Evolutionary conservation across 2,329 filamentous ascomycete species (phyloP).

Genomic region (Emergomyces pasteurianus): DNA sequence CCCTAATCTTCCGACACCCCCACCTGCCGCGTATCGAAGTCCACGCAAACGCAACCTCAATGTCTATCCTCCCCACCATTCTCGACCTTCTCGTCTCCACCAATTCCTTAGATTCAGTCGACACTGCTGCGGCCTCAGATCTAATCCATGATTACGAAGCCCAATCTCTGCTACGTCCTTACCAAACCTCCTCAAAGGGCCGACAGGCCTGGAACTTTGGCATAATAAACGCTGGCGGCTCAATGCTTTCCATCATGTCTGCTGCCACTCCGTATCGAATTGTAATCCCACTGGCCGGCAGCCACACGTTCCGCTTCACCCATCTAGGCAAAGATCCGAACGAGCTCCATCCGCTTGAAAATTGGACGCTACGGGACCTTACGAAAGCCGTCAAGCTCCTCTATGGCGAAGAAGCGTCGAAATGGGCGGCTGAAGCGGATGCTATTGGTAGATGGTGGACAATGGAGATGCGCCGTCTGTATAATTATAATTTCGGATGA

Average conservation of each 20-base stretch:
- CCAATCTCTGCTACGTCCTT: conserved; percentile 36
- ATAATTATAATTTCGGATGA: conserved; percentile 7
- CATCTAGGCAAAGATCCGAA: conserved; percentile 23
- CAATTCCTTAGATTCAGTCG: conserved; percentile 25
- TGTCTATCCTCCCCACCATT: conserved; percentile 36
- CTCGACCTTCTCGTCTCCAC: conserved; percentile 34
- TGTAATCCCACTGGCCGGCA: conserved; percentile 70
- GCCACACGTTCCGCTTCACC: conserved; percentile 38
- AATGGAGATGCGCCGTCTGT: conserved; percentile 18
- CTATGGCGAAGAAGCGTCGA: conserved; percentile 22
- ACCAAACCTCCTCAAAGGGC: conserved; percentile 21
- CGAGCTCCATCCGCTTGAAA: conserved; percentile 22
- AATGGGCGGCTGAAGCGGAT: conserved; percentile 27
- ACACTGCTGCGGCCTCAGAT: conserved; percentile 24
- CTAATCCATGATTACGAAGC: conserved; percentile 36
- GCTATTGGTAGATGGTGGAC: conserved; percentile 30
- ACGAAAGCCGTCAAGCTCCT: conserved; percentile 14
- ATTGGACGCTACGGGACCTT: conserved; percentile 21
- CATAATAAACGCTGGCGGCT: conserved; percentile 22
- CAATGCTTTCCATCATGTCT: conserved; percentile 54
- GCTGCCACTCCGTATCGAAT: conserved; percentile 69
- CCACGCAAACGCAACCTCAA: conserved; percentile 28
- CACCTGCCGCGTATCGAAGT: conserved; percentile 31
- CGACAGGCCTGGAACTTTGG: conserved; percentile 24
- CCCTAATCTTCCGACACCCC: conserved; percentile 35